Evolutionary conservation across 495 filamentous ascomycete species (phyloP).

Genomic region (Hyaloscypha bicolor): DNA sequence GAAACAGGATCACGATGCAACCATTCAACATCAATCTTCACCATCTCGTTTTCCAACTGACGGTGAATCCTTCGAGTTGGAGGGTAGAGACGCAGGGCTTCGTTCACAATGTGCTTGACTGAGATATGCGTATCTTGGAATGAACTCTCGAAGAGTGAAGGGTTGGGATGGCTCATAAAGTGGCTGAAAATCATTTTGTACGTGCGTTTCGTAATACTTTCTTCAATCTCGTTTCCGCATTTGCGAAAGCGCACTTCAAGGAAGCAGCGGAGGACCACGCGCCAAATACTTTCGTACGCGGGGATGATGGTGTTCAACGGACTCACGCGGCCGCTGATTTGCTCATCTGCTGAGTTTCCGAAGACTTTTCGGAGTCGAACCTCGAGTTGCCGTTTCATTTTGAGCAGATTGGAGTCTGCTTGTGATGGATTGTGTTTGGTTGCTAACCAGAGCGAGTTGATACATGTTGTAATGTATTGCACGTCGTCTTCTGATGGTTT

Average conservation of each 20-base stretch:
- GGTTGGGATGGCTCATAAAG: not conserved
- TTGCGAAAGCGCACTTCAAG: not conserved
- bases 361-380: not conserved
- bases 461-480: not conserved
- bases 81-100: not conserved
- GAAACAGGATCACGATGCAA: conserved; percentile 1
- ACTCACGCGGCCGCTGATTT: not conserved
- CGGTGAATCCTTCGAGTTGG: not conserved
- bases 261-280: conserved; percentile 2
- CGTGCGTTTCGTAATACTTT: not conserved
- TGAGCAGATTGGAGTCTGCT: not conserved
- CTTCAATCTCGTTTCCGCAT: too few species aligned
- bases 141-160: not conserved
- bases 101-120: not conserved
- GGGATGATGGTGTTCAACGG: not conserved
- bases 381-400: not conserved
- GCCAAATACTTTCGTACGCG: not conserved
- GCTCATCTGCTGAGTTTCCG: too few species aligned
- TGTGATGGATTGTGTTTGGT: not conserved
- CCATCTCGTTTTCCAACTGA: not conserved
- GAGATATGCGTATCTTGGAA: not conserved
- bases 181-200: not conserved
- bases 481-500: not conserved
- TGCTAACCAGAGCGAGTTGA: not conserved
- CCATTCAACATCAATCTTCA: conserved; percentile 13